A percentile compares a stretch with the other conserved stretches of the same genome.
phyloP scores from a whole-genome alignment of 495 filamentous ascomycete species.

The Penicillium goetzii region DNA sequence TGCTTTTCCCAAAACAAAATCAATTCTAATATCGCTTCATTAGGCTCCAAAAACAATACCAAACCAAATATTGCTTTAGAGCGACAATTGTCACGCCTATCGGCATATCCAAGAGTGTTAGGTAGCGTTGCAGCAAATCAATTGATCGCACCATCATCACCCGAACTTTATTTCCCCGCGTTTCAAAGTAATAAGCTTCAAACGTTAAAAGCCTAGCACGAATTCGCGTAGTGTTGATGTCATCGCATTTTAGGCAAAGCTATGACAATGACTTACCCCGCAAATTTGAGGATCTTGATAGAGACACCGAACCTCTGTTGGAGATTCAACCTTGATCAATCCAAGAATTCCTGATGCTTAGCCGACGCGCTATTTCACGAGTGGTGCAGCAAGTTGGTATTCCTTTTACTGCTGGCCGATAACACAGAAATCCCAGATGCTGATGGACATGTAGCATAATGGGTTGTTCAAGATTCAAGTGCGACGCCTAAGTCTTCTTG shows the following conservation, averaged over 20 bases:
- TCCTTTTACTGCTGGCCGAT: neutral
- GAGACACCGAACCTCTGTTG: neutral
- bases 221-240: slow-evolving; percentile 12
- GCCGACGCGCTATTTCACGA: slow-evolving; percentile 8
- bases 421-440: neutral
- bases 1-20: too few species aligned
- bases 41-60: neutral
- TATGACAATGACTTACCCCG: slow-evolving; percentile 4
- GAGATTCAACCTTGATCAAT: neutral
- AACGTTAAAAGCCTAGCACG: neutral
- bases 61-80: neutral
- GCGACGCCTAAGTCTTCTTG: slow-evolving; percentile 30
- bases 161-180: slow-evolving; percentile 2
- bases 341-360: slow-evolving; percentile 8
- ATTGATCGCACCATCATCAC: neutral
- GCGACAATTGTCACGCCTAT: neutral
- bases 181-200: slow-evolving; percentile 1
- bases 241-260: neutral
- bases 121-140: neutral
- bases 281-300: neutral
- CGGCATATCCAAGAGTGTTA: neutral
- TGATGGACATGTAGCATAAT: slow-evolving; percentile 13
- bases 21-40: neutral
- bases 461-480: slow-evolving; percentile 22
- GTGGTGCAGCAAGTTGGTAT: slow-evolving; percentile 12